Conservation (phyloP, 768 basidiomycete species). For the Suillus spraguei region DNA sequence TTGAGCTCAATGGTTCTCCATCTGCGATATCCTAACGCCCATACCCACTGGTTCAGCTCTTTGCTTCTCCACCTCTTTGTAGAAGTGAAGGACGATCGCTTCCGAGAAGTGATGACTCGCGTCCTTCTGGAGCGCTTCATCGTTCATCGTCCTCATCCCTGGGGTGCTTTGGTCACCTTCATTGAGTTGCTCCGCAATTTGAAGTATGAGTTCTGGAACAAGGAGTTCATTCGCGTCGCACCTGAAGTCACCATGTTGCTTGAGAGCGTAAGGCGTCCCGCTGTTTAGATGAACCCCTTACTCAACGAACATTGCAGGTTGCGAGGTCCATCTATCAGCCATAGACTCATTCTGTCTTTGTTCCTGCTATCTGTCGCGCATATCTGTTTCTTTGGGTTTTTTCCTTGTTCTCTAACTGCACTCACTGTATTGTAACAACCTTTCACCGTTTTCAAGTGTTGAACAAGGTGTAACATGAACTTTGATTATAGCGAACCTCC, state of each 20-base stretch:
- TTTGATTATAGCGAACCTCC: slow-evolving; percentile 36
- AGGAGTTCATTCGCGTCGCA: slow-evolving; percentile 80
- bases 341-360: slow-evolving; percentile 65
- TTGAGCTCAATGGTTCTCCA: slow-evolving; percentile 93
- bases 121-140: slow-evolving; percentile 93
- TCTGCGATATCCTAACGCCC: slow-evolving; percentile 96
- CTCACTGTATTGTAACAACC: slow-evolving; percentile 87
- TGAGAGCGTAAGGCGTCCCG: slow-evolving; percentile 65
- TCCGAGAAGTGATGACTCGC: slow-evolving; percentile 83
- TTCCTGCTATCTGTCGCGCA: slow-evolving; percentile 80
- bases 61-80: slow-evolving; percentile 86
- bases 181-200: slow-evolving; percentile 91
- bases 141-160: slow-evolving; percentile 93
- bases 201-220: slow-evolving; percentile 91
- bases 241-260: slow-evolving; percentile 86
- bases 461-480: slow-evolving; percentile 56
- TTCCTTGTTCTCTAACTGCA: slow-evolving; percentile 40
- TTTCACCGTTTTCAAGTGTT: slow-evolving; percentile 55
- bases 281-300: slow-evolving; percentile 12
- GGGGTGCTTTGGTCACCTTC: slow-evolving; percentile 93
- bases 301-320: slow-evolving; percentile 47
- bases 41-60: slow-evolving; percentile 97
- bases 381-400: slow-evolving; percentile 71
- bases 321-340: slow-evolving; percentile 77
- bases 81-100: slow-evolving; percentile 74